Evolutionary conservation across 2,329 filamentous ascomycete species (phyloP).

Genomic region (Alternaria panax): DNA sequence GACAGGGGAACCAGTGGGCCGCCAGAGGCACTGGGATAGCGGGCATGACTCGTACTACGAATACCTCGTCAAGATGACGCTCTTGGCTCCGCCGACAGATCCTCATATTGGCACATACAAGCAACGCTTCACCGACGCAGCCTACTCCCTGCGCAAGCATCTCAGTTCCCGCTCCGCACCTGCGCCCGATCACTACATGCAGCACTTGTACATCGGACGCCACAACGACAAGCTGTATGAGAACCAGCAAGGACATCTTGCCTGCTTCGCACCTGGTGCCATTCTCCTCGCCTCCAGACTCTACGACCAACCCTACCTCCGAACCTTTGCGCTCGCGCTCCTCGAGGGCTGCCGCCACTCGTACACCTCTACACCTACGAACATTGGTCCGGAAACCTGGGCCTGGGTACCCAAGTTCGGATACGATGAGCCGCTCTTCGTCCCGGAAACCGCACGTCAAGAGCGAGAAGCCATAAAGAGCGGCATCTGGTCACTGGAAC

Average conservation of each 20-base stretch:
- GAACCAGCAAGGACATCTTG: conserved; percentile 51
- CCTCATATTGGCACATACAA: conserved; percentile 45
- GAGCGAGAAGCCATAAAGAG: conserved; percentile 35
- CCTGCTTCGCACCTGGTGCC: conserved; percentile 51
- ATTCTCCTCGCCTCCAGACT: conserved; percentile 50
- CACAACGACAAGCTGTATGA: conserved; percentile 43
- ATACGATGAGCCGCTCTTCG: conserved; percentile 39
- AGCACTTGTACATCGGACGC: conserved; percentile 52
- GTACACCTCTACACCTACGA: conserved; percentile 47
- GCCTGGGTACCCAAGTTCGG: conserved; percentile 51
- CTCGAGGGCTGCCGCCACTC: conserved; percentile 52
- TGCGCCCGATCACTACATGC: conserved; percentile 39
- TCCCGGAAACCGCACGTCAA: conserved; percentile 38
- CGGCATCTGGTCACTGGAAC: conserved; percentile 47
- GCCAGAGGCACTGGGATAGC: conserved; percentile 53
- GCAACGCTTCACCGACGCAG: conserved; percentile 44
- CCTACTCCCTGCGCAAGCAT: conserved; percentile 46
- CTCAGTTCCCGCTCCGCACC: conserved; percentile 49
- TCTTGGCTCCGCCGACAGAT: conserved; percentile 48
- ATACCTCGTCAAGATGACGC: conserved; percentile 52
- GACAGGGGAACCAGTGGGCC: conserved; percentile 51
- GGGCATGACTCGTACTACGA: conserved; percentile 56
- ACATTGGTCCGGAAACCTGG: conserved; percentile 50
- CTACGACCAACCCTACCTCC: conserved; percentile 43
- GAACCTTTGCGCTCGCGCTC: conserved; percentile 49